Evolutionary conservation across 176 grass and related monocot species (phyloP), one percentile per base, ranked within the genome.

Genomic region (Hsuehochloa calcarea): DNA sequence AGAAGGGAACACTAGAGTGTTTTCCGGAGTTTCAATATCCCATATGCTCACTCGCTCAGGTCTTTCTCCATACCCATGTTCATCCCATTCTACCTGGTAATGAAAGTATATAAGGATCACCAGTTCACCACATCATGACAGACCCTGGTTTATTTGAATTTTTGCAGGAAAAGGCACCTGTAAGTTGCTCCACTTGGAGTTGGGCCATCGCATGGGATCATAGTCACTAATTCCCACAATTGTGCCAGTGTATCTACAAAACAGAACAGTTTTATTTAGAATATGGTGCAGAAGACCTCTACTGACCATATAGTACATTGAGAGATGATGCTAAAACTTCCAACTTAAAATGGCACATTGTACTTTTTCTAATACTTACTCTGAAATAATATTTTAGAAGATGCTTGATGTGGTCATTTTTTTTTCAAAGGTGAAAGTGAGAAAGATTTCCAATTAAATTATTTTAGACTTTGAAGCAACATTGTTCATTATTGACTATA

Each of bases 171-270:
- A 88, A 60, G 37, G 72, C 27, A 92, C 93, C 80, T 96, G 97
- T 52, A 99, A 89, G 82, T 90, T 99, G 75, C 87, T 91, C 97
- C 97, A 99, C 80, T 94, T 99, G 67, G 97, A 99, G 85, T 92
- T 99, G 38, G 93, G 91, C 97, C 97, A 99, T 70, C 97, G 91
- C 79, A 94, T 79, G 25, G 97, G 88, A 82, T 99, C 97, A 55
- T 84, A 92, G 77, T 99, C 92, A 41, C 82, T 96, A 75, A 85
- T 91, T 40, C 90, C 90, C 70, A 91, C 85, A 68, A 96, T 90
- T 40, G 92, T 92, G 23, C 93, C 93, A 67, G 94, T 94, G 80
- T 94, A 94, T 72, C 97, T 99, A 75, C 77, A 86, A 84, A 73
- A 71, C 19, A 70, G 45, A 75, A 23, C 14, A 45, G 10, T 34